Conservation (phyloP, 1,284 basidiomycete genomes). For the Papiliotrema terrestris region DNA sequence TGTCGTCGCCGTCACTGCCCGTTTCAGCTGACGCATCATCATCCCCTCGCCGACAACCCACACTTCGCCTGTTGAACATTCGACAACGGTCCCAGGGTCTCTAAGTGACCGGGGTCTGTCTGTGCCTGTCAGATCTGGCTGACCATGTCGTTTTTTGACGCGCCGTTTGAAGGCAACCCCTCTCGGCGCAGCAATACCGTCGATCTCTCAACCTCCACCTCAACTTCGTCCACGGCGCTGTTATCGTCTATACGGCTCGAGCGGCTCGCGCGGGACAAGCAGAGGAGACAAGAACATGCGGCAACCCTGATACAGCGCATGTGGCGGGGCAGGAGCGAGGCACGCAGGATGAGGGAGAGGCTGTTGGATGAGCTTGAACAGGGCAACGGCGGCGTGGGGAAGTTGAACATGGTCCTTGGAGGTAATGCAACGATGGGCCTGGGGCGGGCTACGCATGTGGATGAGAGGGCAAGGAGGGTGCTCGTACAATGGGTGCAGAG, state of each 20-base stretch:
- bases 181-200: constrained; percentile 12
- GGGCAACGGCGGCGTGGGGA: background rate
- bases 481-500: no score
- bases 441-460: no score
- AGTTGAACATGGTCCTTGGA: no score
- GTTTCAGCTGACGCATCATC: no score
- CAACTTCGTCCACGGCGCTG: constrained; percentile 35
- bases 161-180: background rate
- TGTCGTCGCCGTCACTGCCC: no score
- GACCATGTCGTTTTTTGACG: background rate
- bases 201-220: constrained; percentile 37
- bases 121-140: no score
- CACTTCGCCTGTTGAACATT: no score
- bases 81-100: no score
- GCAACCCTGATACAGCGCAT: constrained; percentile 37
- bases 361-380: constrained; percentile 14
- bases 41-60: background rate
- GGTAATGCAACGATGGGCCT: no score
- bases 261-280: constrained; percentile 34
- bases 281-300: constrained; percentile 27
- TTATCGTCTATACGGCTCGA: constrained; percentile 35
- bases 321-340: constrained; percentile 36
- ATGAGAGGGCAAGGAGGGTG: no score
- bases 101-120: no score
- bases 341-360: background rate